Evolutionary conservation across 768 basidiomycete species (phyloP).

Genomic region (Lepiota brunneoincarnata): DNA sequence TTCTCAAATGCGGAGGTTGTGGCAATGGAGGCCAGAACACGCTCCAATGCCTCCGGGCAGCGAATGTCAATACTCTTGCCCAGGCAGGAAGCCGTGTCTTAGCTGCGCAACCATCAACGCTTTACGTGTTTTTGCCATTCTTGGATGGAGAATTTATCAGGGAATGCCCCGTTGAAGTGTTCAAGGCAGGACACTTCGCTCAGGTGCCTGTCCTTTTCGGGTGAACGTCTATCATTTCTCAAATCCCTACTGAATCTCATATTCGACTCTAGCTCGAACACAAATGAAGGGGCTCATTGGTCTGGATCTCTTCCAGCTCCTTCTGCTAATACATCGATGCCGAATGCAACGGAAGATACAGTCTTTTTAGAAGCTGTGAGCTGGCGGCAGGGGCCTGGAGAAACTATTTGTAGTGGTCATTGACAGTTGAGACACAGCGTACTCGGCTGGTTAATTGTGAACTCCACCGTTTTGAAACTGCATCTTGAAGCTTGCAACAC

Average conservation of each 20-base stretch:
- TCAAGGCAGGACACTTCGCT: constrained; percentile 32
- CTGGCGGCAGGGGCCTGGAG: too few relatives aligned
- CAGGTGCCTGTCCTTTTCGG: constrained; percentile 39
- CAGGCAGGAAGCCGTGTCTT: constrained; percentile 30
- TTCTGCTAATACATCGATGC: constrained; percentile 35
- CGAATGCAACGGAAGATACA: constrained; percentile 33
- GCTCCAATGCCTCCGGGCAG: constrained; percentile 32
- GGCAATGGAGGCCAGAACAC: constrained; percentile 16
- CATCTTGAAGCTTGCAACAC: too few relatives aligned
- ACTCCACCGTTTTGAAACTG: too few relatives aligned
- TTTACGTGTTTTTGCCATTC: constrained; percentile 37
- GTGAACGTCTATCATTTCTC: not conserved
- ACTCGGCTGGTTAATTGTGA: too few relatives aligned
- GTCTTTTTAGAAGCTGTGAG: too few relatives aligned
- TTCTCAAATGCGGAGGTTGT: constrained; percentile 18
- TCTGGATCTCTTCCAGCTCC: constrained; percentile 31
- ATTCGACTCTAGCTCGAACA: constrained; percentile 26
- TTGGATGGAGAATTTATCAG: constrained; percentile 32
- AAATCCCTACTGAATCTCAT: not conserved
- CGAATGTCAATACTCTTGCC: constrained; percentile 24
- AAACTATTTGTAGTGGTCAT: too few relatives aligned
- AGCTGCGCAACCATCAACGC: constrained; percentile 26
- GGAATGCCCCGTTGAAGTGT: constrained; percentile 37
- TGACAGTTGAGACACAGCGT: too few relatives aligned
- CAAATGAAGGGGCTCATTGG: constrained; percentile 41